phyloP scores from a whole-genome alignment of 2,329 filamentous ascomycete genomes.

The Fusarium avenaceum region DNA sequence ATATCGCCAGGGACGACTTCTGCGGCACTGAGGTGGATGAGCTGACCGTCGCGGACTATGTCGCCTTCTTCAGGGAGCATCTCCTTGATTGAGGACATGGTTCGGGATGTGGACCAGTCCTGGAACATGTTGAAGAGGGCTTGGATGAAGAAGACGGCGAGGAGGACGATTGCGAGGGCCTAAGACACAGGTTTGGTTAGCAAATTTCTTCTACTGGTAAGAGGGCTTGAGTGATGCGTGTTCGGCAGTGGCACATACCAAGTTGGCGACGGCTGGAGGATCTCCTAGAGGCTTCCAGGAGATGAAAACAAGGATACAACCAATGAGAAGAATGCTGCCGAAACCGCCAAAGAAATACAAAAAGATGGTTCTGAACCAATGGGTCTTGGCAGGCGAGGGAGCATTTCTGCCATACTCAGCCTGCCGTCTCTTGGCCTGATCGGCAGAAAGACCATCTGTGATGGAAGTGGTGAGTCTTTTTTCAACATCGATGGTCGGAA shows the following conservation, averaged over 20 bases:
- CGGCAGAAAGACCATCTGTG: not conserved
- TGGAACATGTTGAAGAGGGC: conserved; percentile 23
- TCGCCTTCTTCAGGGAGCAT: conserved; percentile 15
- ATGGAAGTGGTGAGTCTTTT: conserved; percentile 22
- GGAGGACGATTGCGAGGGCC: conserved; percentile 10
- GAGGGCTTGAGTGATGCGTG: not conserved
- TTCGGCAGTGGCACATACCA: not conserved
- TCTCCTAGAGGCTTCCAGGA: conserved; percentile 23
- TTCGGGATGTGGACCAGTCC: conserved; percentile 22
- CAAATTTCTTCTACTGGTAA: not conserved
- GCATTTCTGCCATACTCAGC: conserved; percentile 21
- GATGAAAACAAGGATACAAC: conserved; percentile 5
- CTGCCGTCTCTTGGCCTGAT: conserved; percentile 1
- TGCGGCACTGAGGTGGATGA: not conserved
- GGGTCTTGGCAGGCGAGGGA: conserved; percentile 4
- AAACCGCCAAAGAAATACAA: conserved; percentile 21
- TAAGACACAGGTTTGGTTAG: not conserved
- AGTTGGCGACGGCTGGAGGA: conserved; percentile 9
- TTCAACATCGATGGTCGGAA: conserved; percentile 3
- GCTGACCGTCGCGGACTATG: conserved; percentile 6
- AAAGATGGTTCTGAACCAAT: conserved; percentile 25
- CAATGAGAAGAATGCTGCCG: conserved; percentile 2
- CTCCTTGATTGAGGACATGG: conserved; percentile 22
- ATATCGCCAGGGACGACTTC: conserved; percentile 15
- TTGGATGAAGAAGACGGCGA: conserved; percentile 5